Evolutionary conservation across 2,329 filamentous ascomycete genomes (phyloP).

Genomic region (Pseudocercospora vitis): DNA sequence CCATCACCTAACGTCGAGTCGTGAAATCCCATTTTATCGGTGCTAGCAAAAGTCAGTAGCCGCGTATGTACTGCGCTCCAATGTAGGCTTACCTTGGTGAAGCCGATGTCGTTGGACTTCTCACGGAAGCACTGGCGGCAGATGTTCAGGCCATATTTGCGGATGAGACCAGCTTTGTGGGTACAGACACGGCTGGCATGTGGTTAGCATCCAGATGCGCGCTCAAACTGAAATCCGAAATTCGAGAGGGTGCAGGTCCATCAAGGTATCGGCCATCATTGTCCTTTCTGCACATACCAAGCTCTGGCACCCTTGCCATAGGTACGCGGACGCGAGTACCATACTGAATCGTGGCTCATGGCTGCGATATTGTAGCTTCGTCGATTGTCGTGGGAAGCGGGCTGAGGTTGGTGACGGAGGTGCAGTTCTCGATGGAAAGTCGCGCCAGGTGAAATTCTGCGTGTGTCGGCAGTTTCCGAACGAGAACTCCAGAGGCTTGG

Average conservation of each 20-base stretch:
- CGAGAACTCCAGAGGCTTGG: neutral
- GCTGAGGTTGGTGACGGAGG: conserved; percentile 5
- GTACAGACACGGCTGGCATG: conserved; percentile 73
- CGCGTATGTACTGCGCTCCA: neutral
- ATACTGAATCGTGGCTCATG: conserved; percentile 91
- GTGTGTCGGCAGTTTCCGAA: conserved; percentile 6
- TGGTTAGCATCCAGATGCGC: conserved; percentile 27
- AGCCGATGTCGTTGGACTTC: conserved; percentile 67
- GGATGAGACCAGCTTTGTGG: conserved; percentile 98
- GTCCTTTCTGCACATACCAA: conserved; percentile 66
- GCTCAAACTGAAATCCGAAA: neutral
- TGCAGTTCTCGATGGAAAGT: neutral
- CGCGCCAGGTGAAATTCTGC: neutral
- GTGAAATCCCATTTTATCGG: conserved; percentile 34
- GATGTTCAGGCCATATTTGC: conserved; percentile 96
- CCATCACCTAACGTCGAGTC: conserved; percentile 9
- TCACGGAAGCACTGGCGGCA: conserved; percentile 72
- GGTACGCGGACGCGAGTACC: conserved; percentile 95
- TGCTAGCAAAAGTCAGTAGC: conserved; percentile 30
- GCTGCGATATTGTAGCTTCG: conserved; percentile 47
- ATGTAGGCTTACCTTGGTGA: conserved; percentile 59
- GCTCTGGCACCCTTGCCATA: conserved; percentile 95
- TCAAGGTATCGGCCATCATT: conserved; percentile 10
- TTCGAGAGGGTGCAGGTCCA: neutral
- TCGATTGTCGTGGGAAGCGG: conserved; percentile 14